Evolutionary conservation across 2,329 filamentous ascomycete genomes (phyloP).

Genomic region (Beauveria sp.): DNA sequence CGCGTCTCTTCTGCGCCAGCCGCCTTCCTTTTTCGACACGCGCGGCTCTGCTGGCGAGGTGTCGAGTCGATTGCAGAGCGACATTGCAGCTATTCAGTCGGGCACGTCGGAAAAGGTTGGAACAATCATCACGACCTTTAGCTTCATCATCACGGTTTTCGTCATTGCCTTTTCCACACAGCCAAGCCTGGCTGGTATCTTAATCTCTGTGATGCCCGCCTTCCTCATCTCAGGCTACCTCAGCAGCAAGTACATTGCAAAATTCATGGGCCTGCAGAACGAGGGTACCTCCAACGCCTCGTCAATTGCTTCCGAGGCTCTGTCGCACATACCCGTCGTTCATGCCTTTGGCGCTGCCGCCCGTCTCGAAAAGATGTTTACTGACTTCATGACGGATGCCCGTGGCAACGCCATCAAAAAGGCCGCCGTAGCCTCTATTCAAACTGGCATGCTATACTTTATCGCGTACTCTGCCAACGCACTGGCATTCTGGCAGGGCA

Average conservation of each 20-base stretch:
- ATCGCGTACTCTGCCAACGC: slow-evolving; percentile 57
- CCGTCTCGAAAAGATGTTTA: slow-evolving; percentile 41
- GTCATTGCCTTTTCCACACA: slow-evolving; percentile 54
- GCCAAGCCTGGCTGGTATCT: slow-evolving; percentile 46
- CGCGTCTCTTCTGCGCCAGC: slow-evolving; percentile 45
- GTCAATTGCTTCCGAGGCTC: slow-evolving; percentile 46
- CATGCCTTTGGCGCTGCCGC: slow-evolving; percentile 46
- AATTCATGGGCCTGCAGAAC: slow-evolving; percentile 34
- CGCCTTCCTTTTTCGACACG: slow-evolving; percentile 51
- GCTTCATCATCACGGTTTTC: slow-evolving; percentile 54
- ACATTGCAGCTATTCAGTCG: slow-evolving; percentile 51
- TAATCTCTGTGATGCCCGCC: slow-evolving; percentile 47
- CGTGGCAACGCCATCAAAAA: slow-evolving; percentile 46
- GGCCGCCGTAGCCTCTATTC: slow-evolving; percentile 44
- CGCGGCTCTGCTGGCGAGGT: slow-evolving; percentile 49
- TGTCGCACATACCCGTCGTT: slow-evolving; percentile 44
- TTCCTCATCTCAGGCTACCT: slow-evolving; percentile 46
- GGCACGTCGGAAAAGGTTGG: slow-evolving; percentile 58
- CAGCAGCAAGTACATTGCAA: slow-evolving; percentile 42
- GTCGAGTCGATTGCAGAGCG: slow-evolving; percentile 46
- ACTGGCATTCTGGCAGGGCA: slow-evolving; percentile 59
- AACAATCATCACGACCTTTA: slow-evolving; percentile 46
- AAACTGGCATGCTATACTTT: slow-evolving; percentile 55
- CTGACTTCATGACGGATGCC: slow-evolving; percentile 36
- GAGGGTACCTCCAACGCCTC: slow-evolving; percentile 41